Evolutionary conservation across 345 rosid genomes (phyloP).

Genomic region (Murraya koenigii): DNA sequence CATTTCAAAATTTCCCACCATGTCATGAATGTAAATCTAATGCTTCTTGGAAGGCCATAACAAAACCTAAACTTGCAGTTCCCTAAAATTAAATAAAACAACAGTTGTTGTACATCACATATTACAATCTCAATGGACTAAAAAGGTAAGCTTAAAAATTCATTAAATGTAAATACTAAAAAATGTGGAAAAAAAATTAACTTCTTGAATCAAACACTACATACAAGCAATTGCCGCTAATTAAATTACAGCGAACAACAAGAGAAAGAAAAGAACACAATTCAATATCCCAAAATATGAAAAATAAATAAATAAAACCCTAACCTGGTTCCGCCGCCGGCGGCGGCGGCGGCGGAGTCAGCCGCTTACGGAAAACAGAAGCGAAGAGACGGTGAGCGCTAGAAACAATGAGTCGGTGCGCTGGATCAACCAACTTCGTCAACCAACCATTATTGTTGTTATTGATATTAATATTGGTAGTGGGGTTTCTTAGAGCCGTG

Average conservation of each 20-base stretch:
- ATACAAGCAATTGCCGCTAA: background rate
- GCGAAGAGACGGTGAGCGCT: slow-evolving; percentile 74
- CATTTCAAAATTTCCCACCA: background rate
- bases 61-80: background rate
- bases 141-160: background rate
- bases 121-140: background rate
- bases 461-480: slow-evolving; percentile 20
- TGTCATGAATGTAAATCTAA: background rate
- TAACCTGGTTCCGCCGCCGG: slow-evolving; percentile 34
- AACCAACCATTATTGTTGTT: slow-evolving; percentile 57
- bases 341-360: slow-evolving; percentile 43
- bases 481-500: slow-evolving; percentile 41
- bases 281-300: background rate
- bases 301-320: background rate
- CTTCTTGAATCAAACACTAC: background rate
- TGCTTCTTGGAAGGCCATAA: background rate
- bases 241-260: background rate
- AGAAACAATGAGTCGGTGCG: slow-evolving; percentile 70
- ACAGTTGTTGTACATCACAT: background rate
- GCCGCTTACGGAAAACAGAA: slow-evolving; percentile 75
- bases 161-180: background rate
- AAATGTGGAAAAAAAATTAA: background rate
- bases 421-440: slow-evolving; percentile 89
- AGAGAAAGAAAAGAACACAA: background rate
- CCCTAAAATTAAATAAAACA: background rate